Evolutionary conservation across 768 basidiomycete genomes (phyloP).

Genomic region (Holtermannia corniformis): DNA sequence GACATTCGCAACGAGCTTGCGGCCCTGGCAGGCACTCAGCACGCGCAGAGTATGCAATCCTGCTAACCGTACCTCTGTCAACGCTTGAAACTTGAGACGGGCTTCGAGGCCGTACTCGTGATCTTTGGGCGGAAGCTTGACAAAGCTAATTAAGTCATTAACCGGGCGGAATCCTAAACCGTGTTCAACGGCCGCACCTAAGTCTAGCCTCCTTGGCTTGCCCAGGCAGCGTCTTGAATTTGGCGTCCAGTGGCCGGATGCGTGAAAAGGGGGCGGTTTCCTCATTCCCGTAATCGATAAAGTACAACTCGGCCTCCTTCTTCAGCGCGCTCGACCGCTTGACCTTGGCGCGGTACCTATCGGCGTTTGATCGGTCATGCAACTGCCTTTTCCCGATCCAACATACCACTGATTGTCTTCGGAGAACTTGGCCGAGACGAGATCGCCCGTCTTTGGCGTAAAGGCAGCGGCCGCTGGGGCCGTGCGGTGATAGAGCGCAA

Average conservation of each 20-base stretch:
- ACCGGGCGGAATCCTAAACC: not conserved
- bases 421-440: slow-evolving; percentile 90
- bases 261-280: slow-evolving; percentile 66
- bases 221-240: slow-evolving; percentile 79
- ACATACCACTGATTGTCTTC: slow-evolving; percentile 66
- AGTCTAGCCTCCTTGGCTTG: slow-evolving; percentile 92
- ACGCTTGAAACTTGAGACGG: slow-evolving; percentile 31
- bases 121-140: slow-evolving; percentile 66
- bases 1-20: slow-evolving; percentile 90
- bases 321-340: slow-evolving; percentile 75
- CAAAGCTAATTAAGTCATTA: slow-evolving; percentile 52
- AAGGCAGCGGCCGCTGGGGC: slow-evolving; percentile 55
- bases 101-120: slow-evolving; percentile 85
- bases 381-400: not conserved
- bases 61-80: slow-evolving; percentile 75
- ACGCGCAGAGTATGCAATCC: too few relatives aligned
- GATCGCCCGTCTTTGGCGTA: slow-evolving; percentile 70
- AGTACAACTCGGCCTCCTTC: slow-evolving; percentile 87
- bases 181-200: slow-evolving; percentile 52
- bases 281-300: slow-evolving; percentile 81
- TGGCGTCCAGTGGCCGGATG: slow-evolving; percentile 77
- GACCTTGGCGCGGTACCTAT: slow-evolving; percentile 78
- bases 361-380: not conserved
- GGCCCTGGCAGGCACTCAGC: slow-evolving; percentile 46
- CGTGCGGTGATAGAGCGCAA: slow-evolving; percentile 72